Evolutionary conservation across 805 yeast genomes (phyloP).

Genomic region (Spathaspora hagerdaliae): DNA sequence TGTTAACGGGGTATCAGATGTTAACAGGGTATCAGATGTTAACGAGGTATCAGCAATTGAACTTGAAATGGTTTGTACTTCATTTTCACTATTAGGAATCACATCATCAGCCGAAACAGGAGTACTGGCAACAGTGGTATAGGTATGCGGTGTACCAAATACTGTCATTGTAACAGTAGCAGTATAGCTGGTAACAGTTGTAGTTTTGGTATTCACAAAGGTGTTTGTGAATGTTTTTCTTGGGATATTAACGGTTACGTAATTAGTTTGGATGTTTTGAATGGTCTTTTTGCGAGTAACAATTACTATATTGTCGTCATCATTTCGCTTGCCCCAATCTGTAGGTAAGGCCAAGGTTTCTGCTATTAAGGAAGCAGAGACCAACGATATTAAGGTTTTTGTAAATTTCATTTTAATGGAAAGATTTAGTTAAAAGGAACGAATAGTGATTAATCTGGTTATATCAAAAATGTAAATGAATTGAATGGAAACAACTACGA

Average conservation of each 20-base stretch:
- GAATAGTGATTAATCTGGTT: too few relatives aligned
- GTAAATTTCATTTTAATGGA: conserved; percentile 23
- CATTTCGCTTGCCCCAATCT: conserved; percentile 8
- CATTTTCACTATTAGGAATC: conserved; percentile 6
- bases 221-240: conserved; percentile 26
- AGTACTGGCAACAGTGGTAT: conserved; percentile 30
- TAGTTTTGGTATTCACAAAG: conserved; percentile 26
- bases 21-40: too few relatives aligned
- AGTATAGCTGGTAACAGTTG: conserved; percentile 38
- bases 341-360: conserved; percentile 17
- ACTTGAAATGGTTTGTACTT: conserved; percentile 3
- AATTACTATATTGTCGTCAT: conserved; percentile 21
- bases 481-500: too few relatives aligned
- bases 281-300: conserved; percentile 34
- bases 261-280: conserved; percentile 29
- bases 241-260: conserved; percentile 27
- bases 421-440: too few relatives aligned
- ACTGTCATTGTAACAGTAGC: conserved; percentile 42
- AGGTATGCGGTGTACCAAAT: conserved; percentile 34
- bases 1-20: too few relatives aligned
- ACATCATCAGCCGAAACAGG: conserved; percentile 19
- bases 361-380: conserved; percentile 17
- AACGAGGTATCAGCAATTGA: background rate
- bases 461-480: too few relatives aligned
- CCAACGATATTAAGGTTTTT: conserved; percentile 15